phyloP scores from a whole-genome alignment of 306 rosid species.

The Acacia crassicarpa region DNA sequence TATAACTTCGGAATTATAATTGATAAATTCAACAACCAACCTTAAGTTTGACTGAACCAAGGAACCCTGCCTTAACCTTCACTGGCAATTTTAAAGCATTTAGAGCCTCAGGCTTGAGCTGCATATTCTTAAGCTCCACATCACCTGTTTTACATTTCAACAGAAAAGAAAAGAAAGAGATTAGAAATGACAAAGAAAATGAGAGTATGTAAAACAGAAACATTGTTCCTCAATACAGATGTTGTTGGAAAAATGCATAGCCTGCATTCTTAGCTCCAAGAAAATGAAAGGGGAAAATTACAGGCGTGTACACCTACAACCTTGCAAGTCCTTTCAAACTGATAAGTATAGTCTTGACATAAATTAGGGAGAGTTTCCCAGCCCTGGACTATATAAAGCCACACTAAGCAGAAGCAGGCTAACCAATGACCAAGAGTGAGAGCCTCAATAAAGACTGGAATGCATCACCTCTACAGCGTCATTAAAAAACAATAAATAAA shows the following conservation, averaged over 20 bases:
- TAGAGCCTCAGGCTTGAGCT: constrained; percentile 98
- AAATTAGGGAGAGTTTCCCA: neutral
- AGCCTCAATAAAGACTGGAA: neutral
- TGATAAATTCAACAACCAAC: constrained; percentile 42
- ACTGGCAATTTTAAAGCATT: constrained; percentile 94
- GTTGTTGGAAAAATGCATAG: neutral
- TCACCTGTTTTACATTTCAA: constrained; percentile 63
- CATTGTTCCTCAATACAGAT: neutral
- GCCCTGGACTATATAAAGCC: neutral
- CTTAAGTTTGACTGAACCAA: constrained; percentile 97
- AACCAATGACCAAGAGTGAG: neutral
- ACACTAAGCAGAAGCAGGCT: neutral
- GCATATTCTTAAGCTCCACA: constrained; percentile 99
- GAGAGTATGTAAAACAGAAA: neutral
- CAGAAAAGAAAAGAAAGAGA: constrained; percentile 1
- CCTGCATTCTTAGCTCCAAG: neutral
- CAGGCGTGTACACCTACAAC: neutral
- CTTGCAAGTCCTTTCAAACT: constrained; percentile 8
- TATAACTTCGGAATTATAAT: neutral
- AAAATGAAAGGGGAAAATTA: neutral
- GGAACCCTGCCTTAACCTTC: constrained; percentile 98
- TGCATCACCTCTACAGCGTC: neutral
- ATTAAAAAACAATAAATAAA: neutral
- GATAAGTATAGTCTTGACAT: no score
- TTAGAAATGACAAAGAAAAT: constrained; percentile 23